phyloP scores from a whole-genome alignment of 129 eudicot species.

The Escallonia rubra region DNA sequence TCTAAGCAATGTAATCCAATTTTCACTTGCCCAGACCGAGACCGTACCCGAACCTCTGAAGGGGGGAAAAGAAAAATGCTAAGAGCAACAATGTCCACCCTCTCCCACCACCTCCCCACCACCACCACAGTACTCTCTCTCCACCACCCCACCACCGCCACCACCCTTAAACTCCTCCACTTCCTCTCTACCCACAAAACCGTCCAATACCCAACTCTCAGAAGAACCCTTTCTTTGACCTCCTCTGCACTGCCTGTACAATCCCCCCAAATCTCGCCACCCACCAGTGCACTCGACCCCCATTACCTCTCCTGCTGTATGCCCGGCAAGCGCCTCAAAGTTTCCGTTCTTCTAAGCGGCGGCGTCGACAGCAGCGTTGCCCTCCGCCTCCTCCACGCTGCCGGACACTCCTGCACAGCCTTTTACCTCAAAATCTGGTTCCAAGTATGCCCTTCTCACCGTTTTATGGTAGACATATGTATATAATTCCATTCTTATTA shows the following conservation, averaged over 20 bases:
- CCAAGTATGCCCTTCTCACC: constrained; percentile 33
- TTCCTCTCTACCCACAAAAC: not conserved
- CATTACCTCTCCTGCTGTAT: constrained; percentile 54
- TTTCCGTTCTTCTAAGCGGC: constrained; percentile 89
- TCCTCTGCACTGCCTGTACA: constrained; percentile 2
- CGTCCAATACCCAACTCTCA: not conserved
- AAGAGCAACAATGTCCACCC: constrained; percentile 12
- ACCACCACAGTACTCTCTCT: not conserved
- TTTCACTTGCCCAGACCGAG: no score
- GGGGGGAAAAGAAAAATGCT: not conserved
- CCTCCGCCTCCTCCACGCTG: constrained; percentile 84
- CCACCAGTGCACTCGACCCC: constrained; percentile 31
- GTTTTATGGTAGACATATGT: no score
- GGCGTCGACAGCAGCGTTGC: constrained; percentile 98
- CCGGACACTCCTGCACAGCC: constrained; percentile 94
- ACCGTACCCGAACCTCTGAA: no score
- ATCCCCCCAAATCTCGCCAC: constrained; percentile 1
- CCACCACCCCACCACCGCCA: not conserved
- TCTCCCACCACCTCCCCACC: constrained; percentile 13
- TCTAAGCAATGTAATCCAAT: no score
- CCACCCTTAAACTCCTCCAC: not conserved
- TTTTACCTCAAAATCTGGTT: constrained; percentile 96
- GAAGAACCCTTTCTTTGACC: not conserved
- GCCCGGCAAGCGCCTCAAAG: constrained; percentile 50
- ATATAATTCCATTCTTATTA: no score